These are phyloP conservation scores for Dictyophora rubrovolvata DNA, from an alignment of 768 basidiomycete species.

Conservation along the genomic window DNA sequence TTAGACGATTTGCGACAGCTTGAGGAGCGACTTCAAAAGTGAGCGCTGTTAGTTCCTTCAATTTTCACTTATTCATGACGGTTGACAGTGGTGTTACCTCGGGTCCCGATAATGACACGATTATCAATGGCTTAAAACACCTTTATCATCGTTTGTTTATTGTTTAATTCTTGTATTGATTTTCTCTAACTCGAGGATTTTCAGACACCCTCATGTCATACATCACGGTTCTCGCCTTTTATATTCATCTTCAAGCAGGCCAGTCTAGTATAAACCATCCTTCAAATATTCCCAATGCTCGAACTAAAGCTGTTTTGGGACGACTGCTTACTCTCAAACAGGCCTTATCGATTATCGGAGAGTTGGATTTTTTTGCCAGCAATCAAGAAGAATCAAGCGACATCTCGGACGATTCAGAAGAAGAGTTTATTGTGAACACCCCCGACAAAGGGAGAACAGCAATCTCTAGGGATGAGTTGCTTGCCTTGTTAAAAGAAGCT, in stretches of 20 bases:
- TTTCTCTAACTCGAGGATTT: conserved; percentile 1
- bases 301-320: conserved; percentile 45
- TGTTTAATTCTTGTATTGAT: not conserved
- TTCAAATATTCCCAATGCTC: conserved; percentile 27
- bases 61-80: not conserved
- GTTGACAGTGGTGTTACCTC: conserved; percentile 36
- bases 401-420: conserved; percentile 24
- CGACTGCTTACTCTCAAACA: conserved; percentile 80
- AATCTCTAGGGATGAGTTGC: conserved; percentile 34
- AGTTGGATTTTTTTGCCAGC: conserved; percentile 58
- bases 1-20: conserved; percentile 41
- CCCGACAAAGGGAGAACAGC: conserved; percentile 24
- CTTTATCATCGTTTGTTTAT: conserved; percentile 74
- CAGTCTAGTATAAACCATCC: conserved; percentile 53
- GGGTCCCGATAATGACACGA: conserved; percentile 33
- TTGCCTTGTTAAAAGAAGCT: conserved; percentile 47
- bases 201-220: conserved; percentile 87
- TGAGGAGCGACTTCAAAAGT: conserved; percentile 47
- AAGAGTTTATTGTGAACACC: not conserved
- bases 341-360: conserved; percentile 70
- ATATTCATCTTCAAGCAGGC: conserved; percentile 73
- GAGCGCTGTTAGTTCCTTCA: not conserved
- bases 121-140: conserved; percentile 63
- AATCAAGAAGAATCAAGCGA: conserved; percentile 27
- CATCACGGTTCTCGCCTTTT: conserved; percentile 83